phyloP scores from a whole-genome alignment of 2,329 filamentous ascomycete species.

The Raffaelea albimanens region DNA sequence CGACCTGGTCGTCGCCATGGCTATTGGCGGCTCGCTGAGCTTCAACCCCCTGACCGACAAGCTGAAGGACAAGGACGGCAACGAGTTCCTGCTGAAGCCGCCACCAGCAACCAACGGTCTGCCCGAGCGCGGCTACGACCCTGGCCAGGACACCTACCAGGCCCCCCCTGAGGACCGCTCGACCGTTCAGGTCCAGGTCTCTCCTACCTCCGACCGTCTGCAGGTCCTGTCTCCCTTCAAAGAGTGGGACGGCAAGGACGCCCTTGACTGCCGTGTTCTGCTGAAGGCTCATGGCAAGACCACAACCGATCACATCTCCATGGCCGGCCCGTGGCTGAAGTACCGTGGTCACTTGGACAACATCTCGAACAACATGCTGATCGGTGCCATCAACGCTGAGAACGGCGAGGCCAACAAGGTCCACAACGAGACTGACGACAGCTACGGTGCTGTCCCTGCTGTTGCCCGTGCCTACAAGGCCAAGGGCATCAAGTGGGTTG shows the following conservation, averaged over 20 bases:
- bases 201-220: slow-evolving; percentile 85
- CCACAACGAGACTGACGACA: slow-evolving; percentile 77
- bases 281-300: slow-evolving; percentile 98
- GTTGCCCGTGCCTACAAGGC: slow-evolving; percentile 98
- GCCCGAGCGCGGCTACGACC: slow-evolving; percentile 73
- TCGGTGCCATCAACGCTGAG: slow-evolving; percentile 90
- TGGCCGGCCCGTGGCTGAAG: slow-evolving; percentile 96
- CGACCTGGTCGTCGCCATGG: slow-evolving; percentile 33
- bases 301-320: slow-evolving; percentile 94
- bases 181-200: slow-evolving; percentile 68
- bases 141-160: slow-evolving; percentile 89
- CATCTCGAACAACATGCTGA: slow-evolving; percentile 99
- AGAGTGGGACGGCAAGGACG: slow-evolving; percentile 89
- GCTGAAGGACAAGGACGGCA: slow-evolving; percentile 90
- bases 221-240: slow-evolving; percentile 83
- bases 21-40: slow-evolving; percentile 38
- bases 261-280: slow-evolving; percentile 72
- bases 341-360: slow-evolving; percentile 98
- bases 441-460: slow-evolving; percentile 81
- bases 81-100: slow-evolving; percentile 80
- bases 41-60: slow-evolving; percentile 95
- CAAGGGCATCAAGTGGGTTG: slow-evolving; percentile 93
- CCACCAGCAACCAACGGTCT: slow-evolving; percentile 70
- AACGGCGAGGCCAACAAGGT: slow-evolving; percentile 98
- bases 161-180: slow-evolving; percentile 75